A percentile compares a stretch with the other conserved stretches of the same genome.
Conservation (phyloP, 192 early-diverging fungal species). For the Paraglomus occultum region DNA sequence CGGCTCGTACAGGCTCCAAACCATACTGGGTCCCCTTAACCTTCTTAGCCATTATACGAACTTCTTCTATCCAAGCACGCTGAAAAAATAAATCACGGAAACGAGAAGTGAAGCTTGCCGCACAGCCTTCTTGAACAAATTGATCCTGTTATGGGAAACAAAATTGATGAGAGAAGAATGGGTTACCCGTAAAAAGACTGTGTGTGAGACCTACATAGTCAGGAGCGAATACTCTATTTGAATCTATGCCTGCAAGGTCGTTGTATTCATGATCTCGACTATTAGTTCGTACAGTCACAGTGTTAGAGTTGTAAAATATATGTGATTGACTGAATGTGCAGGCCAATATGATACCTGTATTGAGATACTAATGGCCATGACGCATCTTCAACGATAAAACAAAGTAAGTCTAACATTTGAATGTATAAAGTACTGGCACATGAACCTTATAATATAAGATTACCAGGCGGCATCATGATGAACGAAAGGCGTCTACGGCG, state of each 20-base stretch:
- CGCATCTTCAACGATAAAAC: constrained; percentile 46
- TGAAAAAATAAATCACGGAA: constrained; percentile 74
- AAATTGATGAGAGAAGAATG: constrained; percentile 41
- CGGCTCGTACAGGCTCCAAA: constrained; percentile 46
- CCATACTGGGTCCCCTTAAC: constrained; percentile 41
- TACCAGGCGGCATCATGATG: constrained; percentile 56
- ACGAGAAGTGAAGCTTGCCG: constrained; percentile 59
- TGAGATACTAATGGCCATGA: constrained; percentile 80
- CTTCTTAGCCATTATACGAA: constrained; percentile 48
- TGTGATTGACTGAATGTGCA: constrained; percentile 44
- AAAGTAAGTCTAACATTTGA: neutral
- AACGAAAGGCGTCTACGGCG: constrained; percentile 48
- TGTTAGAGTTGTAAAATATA: constrained; percentile 50
- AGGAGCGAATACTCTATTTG: constrained; percentile 42
- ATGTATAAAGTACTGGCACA: no score
- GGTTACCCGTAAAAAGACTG: neutral
- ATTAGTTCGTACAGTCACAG: constrained; percentile 36
- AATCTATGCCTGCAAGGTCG: constrained; percentile 39
- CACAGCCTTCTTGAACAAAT: constrained; percentile 58
- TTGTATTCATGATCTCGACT: constrained; percentile 45
- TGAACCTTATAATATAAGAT: neutral
- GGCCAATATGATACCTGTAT: constrained; percentile 55
- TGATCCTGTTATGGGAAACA: constrained; percentile 50
- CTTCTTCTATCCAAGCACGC: constrained; percentile 70
- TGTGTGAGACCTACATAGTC: constrained; percentile 39